Evolutionary conservation across 371 early-diverging fungal genomes (phyloP), one percentile per base, ranked within the genome.

Genomic region (Syncephalis fuscata): DNA sequence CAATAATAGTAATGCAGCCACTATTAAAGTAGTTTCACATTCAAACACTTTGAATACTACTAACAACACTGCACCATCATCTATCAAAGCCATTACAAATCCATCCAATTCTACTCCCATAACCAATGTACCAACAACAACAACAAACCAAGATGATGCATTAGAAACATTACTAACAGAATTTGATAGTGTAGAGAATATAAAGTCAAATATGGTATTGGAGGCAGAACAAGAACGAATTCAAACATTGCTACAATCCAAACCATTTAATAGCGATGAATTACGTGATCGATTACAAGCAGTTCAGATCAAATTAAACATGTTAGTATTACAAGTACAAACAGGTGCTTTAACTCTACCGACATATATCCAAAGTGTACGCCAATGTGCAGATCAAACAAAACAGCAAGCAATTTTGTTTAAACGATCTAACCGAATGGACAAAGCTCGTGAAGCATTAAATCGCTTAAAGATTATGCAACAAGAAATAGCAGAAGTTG

Each of bases 321-420:
- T 85, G 64, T 67, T 89, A n/a, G 77, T 83, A 15, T 68, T 83
- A 7, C 67, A 78, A 54, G 85, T 87, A 3, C 80, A 83, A 54
- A 68, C 80, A 2, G 87, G 87, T 0, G 56, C 68, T 42, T 51
- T 89, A 45, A 78, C 82, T n/a, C 81, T 89, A 76, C 73, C 70
- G 4, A 70, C 56, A 2, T 77, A 85, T 51, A 60, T 82, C 16
- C 56, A 65, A 24, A 51, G 64, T n/a, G 69, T 78, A 1, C 59
- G 67, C 19, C 64, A 56, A 14, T 59, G 74, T 23, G 81, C 85
- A 46, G 70, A 64, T 0, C 61, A 65, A 14, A 76, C 75, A 51
- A 80, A 78, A 50, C 68, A 66, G n/a, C 57, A 71, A 22, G 88
- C 91, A 0, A 32, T 85, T 1, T 38, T 65, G 3, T 79, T 86